These are phyloP conservation scores for Waitea zeae DNA, from an alignment of 1,284 basidiomycete genomes.

Conservation along the genomic window DNA sequence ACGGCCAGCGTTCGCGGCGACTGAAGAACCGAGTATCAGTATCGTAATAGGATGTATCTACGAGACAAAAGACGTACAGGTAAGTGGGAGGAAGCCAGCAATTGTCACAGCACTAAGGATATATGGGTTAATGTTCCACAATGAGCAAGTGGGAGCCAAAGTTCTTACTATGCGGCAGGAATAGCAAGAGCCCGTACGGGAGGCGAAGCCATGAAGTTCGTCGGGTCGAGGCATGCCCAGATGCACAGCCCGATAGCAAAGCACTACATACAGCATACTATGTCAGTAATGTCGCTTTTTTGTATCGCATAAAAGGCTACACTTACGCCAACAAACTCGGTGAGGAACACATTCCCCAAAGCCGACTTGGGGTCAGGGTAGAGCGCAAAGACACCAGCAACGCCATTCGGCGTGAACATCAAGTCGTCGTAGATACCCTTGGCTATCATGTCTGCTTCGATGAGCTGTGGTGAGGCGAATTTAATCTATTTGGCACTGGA, in stretches of 20 bases:
- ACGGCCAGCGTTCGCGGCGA: conserved; percentile 48
- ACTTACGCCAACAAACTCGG: conserved; percentile 46
- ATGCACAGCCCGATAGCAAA: conserved; percentile 38
- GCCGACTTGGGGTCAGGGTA: conserved; percentile 29
- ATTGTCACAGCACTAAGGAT: too few species aligned
- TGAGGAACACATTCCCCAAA: conserved; percentile 37
- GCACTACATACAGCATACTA: too few species aligned
- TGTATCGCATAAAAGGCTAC: too few species aligned
- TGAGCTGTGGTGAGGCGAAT: too few species aligned
- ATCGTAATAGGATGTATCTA: too few species aligned
- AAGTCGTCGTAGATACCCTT: conserved; percentile 21
- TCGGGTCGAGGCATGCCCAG: conserved; percentile 41
- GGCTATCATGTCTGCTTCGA: conserved; percentile 21
- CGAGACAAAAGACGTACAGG: too few species aligned
- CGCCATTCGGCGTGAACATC: conserved; percentile 41
- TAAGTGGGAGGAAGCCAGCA: too few species aligned
- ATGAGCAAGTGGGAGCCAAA: too few species aligned
- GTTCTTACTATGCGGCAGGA: conserved; percentile 36
- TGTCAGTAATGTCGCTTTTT: too few species aligned
- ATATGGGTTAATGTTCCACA: too few species aligned
- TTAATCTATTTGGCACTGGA: too few species aligned
- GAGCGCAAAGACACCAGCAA: conserved; percentile 44
- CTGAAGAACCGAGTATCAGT: conserved; percentile 15
- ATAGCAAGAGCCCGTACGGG: conserved; percentile 31
- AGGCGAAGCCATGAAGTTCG: conserved; percentile 41